phyloP scores from a whole-genome alignment of 2,329 filamentous ascomycete species.

The Talaromyces sp. region DNA sequence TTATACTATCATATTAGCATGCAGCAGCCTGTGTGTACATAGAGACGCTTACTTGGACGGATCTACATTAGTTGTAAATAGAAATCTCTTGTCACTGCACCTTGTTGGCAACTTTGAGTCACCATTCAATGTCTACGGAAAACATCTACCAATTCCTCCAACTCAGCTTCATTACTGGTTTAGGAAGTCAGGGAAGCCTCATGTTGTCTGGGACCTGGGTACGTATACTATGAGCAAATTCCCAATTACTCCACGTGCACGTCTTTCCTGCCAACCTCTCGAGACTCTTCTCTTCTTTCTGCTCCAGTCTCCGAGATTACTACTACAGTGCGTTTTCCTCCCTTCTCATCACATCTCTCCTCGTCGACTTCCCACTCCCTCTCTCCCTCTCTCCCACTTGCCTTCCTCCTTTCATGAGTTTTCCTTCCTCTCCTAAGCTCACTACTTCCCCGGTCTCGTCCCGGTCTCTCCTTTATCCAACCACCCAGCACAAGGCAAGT shows the following conservation, averaged over 20 bases:
- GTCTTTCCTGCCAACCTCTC: not conserved
- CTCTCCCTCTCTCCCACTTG: not conserved
- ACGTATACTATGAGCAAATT: not conserved
- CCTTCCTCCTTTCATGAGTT: not conserved
- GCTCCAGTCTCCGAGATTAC: not conserved
- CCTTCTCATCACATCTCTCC: not conserved
- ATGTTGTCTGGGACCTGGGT: not conserved
- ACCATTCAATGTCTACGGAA: not conserved
- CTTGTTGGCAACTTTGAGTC: not conserved
- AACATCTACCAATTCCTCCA: not conserved
- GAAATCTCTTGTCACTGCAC: not conserved
- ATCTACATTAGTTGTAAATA: constrained; percentile 3
- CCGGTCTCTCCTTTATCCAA: not conserved
- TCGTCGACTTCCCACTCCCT: not conserved
- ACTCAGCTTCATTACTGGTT: not conserved
- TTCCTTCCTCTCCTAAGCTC: not conserved
- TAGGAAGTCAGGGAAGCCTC: not conserved
- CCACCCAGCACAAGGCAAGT: not conserved
- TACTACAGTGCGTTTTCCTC: not conserved
- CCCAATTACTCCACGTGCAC: not conserved
- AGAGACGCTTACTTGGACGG: not conserved
- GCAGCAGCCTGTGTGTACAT: not conserved
- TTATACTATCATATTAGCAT: not conserved
- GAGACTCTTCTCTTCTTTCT: not conserved
- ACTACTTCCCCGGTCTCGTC: not conserved